Base-by-base conservation (phyloP, 495 filamentous ascomycete species). In the Aspergillus ellipticus region DNA sequence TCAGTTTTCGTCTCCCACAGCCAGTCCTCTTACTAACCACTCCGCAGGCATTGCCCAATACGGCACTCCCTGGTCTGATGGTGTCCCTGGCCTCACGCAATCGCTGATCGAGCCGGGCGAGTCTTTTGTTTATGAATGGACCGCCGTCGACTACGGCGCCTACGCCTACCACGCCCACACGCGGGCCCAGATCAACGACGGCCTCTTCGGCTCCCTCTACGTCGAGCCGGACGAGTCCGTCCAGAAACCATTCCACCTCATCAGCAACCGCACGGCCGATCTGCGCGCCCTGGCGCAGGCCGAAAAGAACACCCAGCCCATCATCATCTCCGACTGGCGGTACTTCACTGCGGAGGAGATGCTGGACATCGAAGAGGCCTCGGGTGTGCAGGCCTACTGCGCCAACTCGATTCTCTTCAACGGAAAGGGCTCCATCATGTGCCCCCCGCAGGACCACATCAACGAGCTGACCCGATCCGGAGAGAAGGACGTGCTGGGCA, bases 91-190 rank as follows among this genome's bases (percentile, higher is more conserved):
- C 16, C 50, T 80, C 7, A 63, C 68, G 13, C 71, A 82, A 64
- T 65, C 63, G 20, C 66, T 74, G 2, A 81, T 85, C 35, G 55
- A 60, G 41, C 71, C 78, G 3, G 76, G 74, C 6, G 58, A 62
- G 9, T 71, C 53, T 9, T 84, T 74, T 35, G 62, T 56, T 15
- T 81, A 82, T 56, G 63, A 66, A 29, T 85, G 72, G 66, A 70
- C 63, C 2, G 82, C 79, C 6, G 69, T 63, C 6, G 71, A 75
- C 17, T 76, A 76, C 56, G 81, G 82, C 17, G 77, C 71, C 15
- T 81, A 79, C 63, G 69, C 63, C 61, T 83, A 84, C 55, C 82
- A 84, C 61, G 67, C 75, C n/a, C 82, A 85, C 54, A 61, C 64
- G 17, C 61, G 63, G 28, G 71, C 70, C 7, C 70, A 76, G 49